Evolutionary conservation across 306 rosid genomes (phyloP), one percentile per base, ranked within the genome.

Genomic region (Cercis canadensis): DNA sequence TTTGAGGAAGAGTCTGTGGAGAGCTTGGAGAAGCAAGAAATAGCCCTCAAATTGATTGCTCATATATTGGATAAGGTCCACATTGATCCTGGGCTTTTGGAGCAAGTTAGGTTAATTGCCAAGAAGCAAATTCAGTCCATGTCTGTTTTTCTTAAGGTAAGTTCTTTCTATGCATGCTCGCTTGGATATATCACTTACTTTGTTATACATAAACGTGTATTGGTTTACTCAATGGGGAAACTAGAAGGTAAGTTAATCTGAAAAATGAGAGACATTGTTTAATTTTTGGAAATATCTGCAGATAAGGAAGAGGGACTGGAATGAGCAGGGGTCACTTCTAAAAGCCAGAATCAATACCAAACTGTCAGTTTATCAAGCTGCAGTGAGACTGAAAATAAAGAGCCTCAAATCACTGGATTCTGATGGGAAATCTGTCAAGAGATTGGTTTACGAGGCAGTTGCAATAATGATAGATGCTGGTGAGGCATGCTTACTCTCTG

Each of bases 221-320:
- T 62, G 66, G 10, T 29, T 61, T 61, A 11, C 43, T 45, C 47
- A 36, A 17, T 15, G 10, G 36, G 69, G 65, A 57, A 62, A 50
- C 32, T 21, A 15, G 49, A 47, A 71, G 62, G 13, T 77, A 55
- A 57, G 44, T 44, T 59, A 43, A 55, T 65, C 5, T 57, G 18
- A 31, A 33, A 78, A 37, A 62, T 15, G 86, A 65, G 63, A 15
- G 34, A 52, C 18, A 43, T 69, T 55, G 68, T 79, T 76, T 17
- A 56, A 59, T 14, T 52, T 39, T 57, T 72, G 78, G 47, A 21
- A 66, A 33, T 53, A 51, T 83, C 67, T 69, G 78, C 95, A 94
- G 99, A 94, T 94, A 74, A 84, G 89, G 87, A 94, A 91, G 89
- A 87, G 91, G 74, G 97, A 94, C 49, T 94, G 99, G 99, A 89